phyloP scores from a whole-genome alignment of 106 monocot species.

The Chionographis japonica region DNA sequence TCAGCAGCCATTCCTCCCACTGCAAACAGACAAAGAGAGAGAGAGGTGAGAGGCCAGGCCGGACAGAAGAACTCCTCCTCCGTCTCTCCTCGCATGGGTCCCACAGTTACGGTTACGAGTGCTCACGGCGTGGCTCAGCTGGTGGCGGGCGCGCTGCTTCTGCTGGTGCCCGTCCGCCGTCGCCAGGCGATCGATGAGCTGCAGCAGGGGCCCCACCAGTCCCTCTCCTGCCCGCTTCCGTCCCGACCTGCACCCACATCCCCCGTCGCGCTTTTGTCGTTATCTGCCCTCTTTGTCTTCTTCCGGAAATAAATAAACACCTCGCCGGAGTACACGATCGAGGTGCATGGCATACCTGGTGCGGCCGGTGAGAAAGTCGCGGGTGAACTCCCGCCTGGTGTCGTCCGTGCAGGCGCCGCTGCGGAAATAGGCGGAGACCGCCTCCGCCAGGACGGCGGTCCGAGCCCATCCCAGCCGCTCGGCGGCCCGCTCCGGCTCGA shows the following conservation, averaged over 20 bases:
- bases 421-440: slow-evolving; percentile 15
- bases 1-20: slow-evolving; percentile 44
- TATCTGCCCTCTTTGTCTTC: no score
- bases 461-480: slow-evolving; percentile 53
- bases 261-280: neutral
- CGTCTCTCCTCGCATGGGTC: no score
- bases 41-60: neutral
- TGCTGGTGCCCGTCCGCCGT: neutral
- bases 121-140: slow-evolving; percentile 37
- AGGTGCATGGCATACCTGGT: neutral
- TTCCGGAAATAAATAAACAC: no score
- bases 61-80: neutral
- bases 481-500: slow-evolving; percentile 41
- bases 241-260: slow-evolving; percentile 2
- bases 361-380: neutral
- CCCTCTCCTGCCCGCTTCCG: slow-evolving; percentile 12
- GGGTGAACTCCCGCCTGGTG: slow-evolving; percentile 4
- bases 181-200: slow-evolving; percentile 14
- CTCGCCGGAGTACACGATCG: no score
- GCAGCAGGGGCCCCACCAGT: slow-evolving; percentile 4
- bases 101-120: neutral
- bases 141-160: slow-evolving; percentile 1
- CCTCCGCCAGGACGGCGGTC: slow-evolving; percentile 25
- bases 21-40: neutral
- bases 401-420: neutral